phyloP scores from a whole-genome alignment of 2,329 filamentous ascomycete genomes.

The Cordyceps militaris region DNA sequence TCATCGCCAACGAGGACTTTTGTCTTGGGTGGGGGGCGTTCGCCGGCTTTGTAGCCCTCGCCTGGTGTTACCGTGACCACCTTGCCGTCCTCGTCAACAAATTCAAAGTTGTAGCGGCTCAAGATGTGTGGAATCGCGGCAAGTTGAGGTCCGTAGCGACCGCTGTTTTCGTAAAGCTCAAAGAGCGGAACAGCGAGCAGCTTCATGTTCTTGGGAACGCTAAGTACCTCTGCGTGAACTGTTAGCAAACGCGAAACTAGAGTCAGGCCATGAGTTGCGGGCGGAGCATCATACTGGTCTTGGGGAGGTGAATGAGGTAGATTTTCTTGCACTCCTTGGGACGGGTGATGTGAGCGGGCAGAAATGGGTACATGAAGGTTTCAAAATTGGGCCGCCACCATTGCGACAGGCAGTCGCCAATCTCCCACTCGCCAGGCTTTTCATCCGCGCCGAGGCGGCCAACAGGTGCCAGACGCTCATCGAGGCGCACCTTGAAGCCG shows the following conservation, averaged over 20 bases:
- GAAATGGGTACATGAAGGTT: constrained; percentile 99
- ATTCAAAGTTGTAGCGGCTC: constrained; percentile 95
- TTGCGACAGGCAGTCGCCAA: constrained; percentile 90
- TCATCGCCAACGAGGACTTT: constrained; percentile 60
- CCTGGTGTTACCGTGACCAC: constrained; percentile 81
- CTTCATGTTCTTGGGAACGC: constrained; percentile 99
- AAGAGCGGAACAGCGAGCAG: constrained; percentile 93
- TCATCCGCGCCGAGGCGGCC: constrained; percentile 79
- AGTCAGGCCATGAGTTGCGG: not conserved
- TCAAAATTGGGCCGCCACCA: constrained; percentile 99
- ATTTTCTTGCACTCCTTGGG: constrained; percentile 99
- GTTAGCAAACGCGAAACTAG: constrained; percentile 6
- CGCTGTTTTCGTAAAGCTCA: constrained; percentile 96
- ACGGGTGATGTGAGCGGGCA: constrained; percentile 89
- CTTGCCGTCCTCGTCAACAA: constrained; percentile 86
- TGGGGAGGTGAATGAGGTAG: constrained; percentile 90
- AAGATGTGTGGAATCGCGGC: constrained; percentile 93
- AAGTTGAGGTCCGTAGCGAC: constrained; percentile 88
- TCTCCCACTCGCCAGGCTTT: constrained; percentile 80
- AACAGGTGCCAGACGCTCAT: constrained; percentile 90
- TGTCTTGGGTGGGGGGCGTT: constrained; percentile 54
- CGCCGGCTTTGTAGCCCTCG: constrained; percentile 43
- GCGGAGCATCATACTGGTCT: constrained; percentile 62
- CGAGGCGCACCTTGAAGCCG: constrained; percentile 89
- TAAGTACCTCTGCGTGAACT: constrained; percentile 66